phyloP scores from a whole-genome alignment of 2,329 filamentous ascomycete species.

The Nemania bipapillata region DNA sequence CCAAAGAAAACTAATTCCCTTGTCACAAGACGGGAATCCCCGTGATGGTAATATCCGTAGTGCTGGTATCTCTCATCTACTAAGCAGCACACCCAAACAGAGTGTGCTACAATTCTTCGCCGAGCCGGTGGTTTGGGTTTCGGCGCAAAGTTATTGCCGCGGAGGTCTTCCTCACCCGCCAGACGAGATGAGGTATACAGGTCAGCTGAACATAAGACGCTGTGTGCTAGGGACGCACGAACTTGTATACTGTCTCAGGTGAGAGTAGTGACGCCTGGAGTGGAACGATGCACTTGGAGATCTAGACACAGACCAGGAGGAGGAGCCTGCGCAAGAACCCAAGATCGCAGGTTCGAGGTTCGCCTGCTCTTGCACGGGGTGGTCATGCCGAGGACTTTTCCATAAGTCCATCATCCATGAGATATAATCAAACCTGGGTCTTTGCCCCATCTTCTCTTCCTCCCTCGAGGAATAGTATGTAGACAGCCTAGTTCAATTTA shows the following conservation, averaged over 20 bases:
- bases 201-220: not conserved
- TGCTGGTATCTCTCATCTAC: not conserved
- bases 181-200: not conserved
- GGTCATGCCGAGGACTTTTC: not conserved
- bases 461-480: not conserved
- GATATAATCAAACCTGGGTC: not conserved
- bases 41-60: not conserved
- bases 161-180: not conserved
- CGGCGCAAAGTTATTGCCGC: not conserved
- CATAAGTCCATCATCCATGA: not conserved
- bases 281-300: not conserved
- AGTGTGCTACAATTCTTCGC: not conserved
- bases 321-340: not conserved
- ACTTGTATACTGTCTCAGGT: not conserved
- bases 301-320: not conserved
- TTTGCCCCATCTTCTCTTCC: not conserved
- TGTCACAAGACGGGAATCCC: not conserved
- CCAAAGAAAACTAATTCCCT: not conserved
- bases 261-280: not conserved
- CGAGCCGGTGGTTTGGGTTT: not conserved
- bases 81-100: not conserved
- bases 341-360: not conserved
- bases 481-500: too few relatives aligned
- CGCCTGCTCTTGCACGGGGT: not conserved
- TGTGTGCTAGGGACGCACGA: not conserved